A percentile compares a stretch with the other conserved stretches of the same genome.
phyloP scores from a whole-genome alignment of 1,139 yeast genomes.

The Kodamaea sp. region DNA sequence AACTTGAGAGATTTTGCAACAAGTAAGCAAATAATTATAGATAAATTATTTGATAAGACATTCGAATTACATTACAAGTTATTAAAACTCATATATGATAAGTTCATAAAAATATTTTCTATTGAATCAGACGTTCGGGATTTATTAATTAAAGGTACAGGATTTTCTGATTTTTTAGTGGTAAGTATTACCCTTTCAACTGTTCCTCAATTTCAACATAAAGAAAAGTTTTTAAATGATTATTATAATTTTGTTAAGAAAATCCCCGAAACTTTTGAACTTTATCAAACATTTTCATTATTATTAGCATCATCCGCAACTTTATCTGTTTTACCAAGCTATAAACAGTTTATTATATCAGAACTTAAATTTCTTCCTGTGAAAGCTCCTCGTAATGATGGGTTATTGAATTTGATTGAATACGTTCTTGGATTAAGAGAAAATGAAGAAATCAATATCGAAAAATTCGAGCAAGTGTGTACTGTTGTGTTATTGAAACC shows the following conservation, averaged over 20 bases:
- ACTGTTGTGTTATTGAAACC: conserved; percentile 64
- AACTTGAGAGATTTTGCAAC: conserved; percentile 43
- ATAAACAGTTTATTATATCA: conserved; percentile 39
- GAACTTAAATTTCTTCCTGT: conserved; percentile 54
- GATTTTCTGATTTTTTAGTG: conserved; percentile 64
- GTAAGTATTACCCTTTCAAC: conserved; percentile 51
- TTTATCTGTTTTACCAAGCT: conserved; percentile 24
- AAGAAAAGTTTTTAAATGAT: conserved; percentile 4
- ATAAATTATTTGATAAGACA: conserved; percentile 11
- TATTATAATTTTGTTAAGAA: conserved; percentile 12
- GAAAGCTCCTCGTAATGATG: conserved; percentile 52
- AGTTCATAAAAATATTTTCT: conserved; percentile 31
- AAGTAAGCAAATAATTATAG: conserved; percentile 23
- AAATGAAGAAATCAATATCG: conserved; percentile 60
- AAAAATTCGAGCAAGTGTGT: conserved; percentile 63
- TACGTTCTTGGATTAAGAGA: conserved; percentile 75
- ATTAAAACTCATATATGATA: conserved; percentile 32
- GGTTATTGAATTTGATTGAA: conserved; percentile 70
- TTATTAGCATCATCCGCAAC: conserved; percentile 38
- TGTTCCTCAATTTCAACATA: conserved; percentile 27
- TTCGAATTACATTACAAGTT: conserved; percentile 15
- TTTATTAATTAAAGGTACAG: conserved; percentile 64
- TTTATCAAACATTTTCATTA: conserved; percentile 54
- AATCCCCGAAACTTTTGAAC: conserved; percentile 57
- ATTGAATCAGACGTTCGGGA: conserved; percentile 50